Conservation (phyloP, 768 basidiomycete species). For the Suillus sp. region DNA sequence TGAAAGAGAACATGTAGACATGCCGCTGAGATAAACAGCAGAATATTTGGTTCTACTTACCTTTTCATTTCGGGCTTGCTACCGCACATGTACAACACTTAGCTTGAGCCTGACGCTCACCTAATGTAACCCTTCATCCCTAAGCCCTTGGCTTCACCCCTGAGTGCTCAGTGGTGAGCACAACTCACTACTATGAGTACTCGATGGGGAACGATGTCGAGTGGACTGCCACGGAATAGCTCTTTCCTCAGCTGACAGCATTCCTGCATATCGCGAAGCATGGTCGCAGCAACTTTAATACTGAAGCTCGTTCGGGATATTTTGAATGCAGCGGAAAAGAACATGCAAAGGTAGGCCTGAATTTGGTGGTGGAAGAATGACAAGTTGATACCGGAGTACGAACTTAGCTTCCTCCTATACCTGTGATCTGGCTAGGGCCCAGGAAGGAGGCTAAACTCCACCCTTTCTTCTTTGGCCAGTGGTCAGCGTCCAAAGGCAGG, state of each 20-base stretch:
- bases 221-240: conserved; percentile 41
- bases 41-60: no score
- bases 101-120: neutral
- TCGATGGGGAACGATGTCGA: neutral
- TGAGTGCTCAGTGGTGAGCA: neutral
- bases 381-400: conserved; percentile 48
- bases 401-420: conserved; percentile 27
- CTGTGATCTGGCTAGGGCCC: no score
- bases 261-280: conserved; percentile 63
- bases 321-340: conserved; percentile 48
- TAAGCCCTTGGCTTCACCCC: neutral
- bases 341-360: conserved; percentile 54
- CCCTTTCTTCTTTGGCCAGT: no score
- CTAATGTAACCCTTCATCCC: neutral
- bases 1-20: conserved; percentile 17
- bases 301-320: conserved; percentile 37
- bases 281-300: conserved; percentile 50
- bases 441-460: no score
- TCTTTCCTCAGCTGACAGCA: conserved; percentile 66
- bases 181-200: neutral
- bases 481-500: no score
- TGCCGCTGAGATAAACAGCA: neutral
- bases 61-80: neutral
- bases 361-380: conserved; percentile 49
- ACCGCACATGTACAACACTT: neutral